phyloP scores from a whole-genome alignment of 1,284 basidiomycete species.

The Ganoderma boninense region DNA sequence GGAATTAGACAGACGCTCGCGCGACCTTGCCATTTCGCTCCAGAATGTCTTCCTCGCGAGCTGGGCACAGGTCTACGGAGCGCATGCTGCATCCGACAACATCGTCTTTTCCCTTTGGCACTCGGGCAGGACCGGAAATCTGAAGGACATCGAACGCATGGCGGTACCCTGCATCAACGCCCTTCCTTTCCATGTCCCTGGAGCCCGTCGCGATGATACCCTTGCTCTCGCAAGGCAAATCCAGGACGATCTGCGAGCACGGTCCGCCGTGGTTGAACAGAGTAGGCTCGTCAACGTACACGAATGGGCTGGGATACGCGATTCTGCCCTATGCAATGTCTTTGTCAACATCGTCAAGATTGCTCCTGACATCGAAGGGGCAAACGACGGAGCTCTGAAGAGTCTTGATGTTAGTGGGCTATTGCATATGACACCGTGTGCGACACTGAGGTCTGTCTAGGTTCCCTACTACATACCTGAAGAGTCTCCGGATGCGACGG shows the following conservation, averaged over 20 bases:
- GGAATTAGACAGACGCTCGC: conserved; percentile 42
- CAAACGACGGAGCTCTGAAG: conserved; percentile 11
- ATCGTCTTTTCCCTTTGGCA: conserved; percentile 58
- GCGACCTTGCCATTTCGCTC: conserved; percentile 44
- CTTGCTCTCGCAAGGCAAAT: conserved; percentile 44
- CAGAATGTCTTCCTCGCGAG: conserved; percentile 53
- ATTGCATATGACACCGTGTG: background rate
- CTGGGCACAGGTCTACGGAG: conserved; percentile 53
- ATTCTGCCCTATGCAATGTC: conserved; percentile 52
- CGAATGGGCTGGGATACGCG: conserved; percentile 44
- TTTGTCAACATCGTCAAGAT: conserved; percentile 56
- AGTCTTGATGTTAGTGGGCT: conserved; percentile 21
- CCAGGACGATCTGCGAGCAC: conserved; percentile 47
- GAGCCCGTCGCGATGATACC: conserved; percentile 29
- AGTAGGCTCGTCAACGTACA: conserved; percentile 49
- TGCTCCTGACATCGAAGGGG: conserved; percentile 32
- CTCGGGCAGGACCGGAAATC: conserved; percentile 49
- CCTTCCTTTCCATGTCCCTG: conserved; percentile 49
- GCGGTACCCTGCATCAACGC: conserved; percentile 57
- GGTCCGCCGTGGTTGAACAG: conserved; percentile 53
- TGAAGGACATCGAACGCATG: conserved; percentile 47
- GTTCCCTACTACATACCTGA: conserved; percentile 34
- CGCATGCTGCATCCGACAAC: conserved; percentile 39
- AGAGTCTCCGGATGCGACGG: conserved; percentile 9
- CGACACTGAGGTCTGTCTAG: conserved; percentile 8